Conservation (phyloP, 2,329 filamentous ascomycete genomes). For the Nothophoma quercina region DNA sequence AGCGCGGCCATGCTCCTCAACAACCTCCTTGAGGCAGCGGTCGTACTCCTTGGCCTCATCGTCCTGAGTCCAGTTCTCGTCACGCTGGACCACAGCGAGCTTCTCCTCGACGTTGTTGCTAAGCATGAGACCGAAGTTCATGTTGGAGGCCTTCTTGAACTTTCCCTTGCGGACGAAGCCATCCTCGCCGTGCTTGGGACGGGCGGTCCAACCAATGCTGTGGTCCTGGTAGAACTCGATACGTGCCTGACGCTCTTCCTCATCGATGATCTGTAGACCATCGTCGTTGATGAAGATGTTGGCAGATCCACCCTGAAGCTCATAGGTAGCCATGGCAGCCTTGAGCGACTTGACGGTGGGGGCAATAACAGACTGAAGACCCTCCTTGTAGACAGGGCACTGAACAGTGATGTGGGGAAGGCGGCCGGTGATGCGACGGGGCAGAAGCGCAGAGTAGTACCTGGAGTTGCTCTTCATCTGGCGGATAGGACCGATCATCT, state of each 20-base stretch:
- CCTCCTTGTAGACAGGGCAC: slow-evolving; percentile 86
- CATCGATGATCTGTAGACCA: slow-evolving; percentile 67
- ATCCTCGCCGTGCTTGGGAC: slow-evolving; percentile 49
- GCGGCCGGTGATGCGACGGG: slow-evolving; percentile 65
- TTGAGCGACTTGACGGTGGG: slow-evolving; percentile 80
- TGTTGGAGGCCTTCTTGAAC: slow-evolving; percentile 65
- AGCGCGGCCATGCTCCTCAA: slow-evolving; percentile 71
- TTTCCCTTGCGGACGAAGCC: slow-evolving; percentile 39
- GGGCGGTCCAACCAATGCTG: slow-evolving; percentile 56
- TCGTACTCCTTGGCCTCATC: slow-evolving; percentile 35
- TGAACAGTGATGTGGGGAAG: slow-evolving; percentile 77
- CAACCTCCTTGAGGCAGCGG: slow-evolving; percentile 65
- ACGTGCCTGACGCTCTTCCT: slow-evolving; percentile 52
- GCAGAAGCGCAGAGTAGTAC: slow-evolving; percentile 76
- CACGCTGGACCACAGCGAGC: slow-evolving; percentile 52
- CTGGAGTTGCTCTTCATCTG: slow-evolving; percentile 79
- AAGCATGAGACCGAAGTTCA: slow-evolving; percentile 72
- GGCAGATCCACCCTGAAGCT: slow-evolving; percentile 65
- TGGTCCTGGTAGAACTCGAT: slow-evolving; percentile 57
- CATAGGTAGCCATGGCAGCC: slow-evolving; percentile 62
- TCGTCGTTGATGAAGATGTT: slow-evolving; percentile 73
- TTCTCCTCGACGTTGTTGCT: slow-evolving; percentile 69
- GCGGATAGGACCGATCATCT: slow-evolving; percentile 76
- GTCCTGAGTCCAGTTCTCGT: slow-evolving; percentile 43
- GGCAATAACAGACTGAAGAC: slow-evolving; percentile 73